Conservation (phyloP, 169 alveolate species). For the Babesia caballi region DNA sequence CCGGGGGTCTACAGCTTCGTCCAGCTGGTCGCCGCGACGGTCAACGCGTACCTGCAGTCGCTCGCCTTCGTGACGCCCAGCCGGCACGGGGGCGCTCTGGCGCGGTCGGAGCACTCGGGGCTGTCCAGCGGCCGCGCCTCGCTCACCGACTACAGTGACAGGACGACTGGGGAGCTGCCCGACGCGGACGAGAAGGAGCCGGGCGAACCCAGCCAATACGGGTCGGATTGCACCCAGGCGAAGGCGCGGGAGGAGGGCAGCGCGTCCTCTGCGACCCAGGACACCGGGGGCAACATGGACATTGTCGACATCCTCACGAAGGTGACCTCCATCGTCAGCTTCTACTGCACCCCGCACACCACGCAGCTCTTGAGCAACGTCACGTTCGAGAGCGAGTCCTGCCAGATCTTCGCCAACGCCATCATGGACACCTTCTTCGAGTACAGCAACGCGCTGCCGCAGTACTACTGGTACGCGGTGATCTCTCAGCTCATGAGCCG, state of each 20-base stretch:
- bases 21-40: slow-evolving; percentile 38
- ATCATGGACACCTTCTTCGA: slow-evolving; percentile 22
- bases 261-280: not conserved
- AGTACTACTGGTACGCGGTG: slow-evolving; percentile 65
- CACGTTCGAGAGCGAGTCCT: slow-evolving; percentile 38
- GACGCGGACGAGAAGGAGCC: not conserved
- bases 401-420: slow-evolving; percentile 35
- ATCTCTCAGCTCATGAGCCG: slow-evolving; percentile 69
- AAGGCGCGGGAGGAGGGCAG: not conserved
- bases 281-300: slow-evolving; percentile 26
- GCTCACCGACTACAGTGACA: not conserved
- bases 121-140: not conserved
- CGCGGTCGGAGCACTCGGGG: not conserved
- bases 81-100: not conserved
- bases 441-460: slow-evolving; percentile 23
- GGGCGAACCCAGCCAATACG: not conserved
- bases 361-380: slow-evolving; percentile 18
- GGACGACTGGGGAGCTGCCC: not conserved
- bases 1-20: slow-evolving; percentile 44
- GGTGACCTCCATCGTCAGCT: slow-evolving; percentile 39
- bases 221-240: not conserved
- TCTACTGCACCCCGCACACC: slow-evolving; percentile 57
- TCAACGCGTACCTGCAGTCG: slow-evolving; percentile 35
- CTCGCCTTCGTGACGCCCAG: slow-evolving; percentile 4
- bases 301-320: slow-evolving; percentile 48